Base-by-base conservation (phyloP, 768 basidiomycete genomes). In the Lyophyllum atratum region DNA sequence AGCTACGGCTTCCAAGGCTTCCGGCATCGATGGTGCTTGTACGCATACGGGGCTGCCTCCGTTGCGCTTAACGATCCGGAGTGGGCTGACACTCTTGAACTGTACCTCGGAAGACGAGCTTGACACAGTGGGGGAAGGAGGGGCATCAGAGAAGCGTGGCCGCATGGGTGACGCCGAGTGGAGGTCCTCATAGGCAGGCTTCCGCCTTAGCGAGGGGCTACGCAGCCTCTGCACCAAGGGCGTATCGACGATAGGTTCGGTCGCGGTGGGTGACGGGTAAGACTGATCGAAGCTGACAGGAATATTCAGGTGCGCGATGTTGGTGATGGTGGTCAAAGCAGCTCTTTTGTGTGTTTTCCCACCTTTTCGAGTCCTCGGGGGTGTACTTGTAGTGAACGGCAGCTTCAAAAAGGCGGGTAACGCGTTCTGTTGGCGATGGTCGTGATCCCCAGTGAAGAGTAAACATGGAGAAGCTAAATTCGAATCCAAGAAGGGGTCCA, bases 61-160 rank as follows among this genome's bases (percentile, higher is more conserved):
- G 17, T 49, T 56, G 22, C 63, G 61, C 43, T 66, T 64, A 43
- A 59, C 58, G 31, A 66, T 64, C 17, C 59, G 56, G n/a, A 66
- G 61, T 2, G 65, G 63, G 17, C 49, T 55, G 14, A 58, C 52
- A 12, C 50, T 42, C 4, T 52, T 49, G 28, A 51, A 34, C 1
- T n/a, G 40, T 25, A 29, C 48, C 19, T 34, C 50, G 52, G 29
- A 52, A 37, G 58, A 42, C 11, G 58, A 57, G 25, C 22, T 49
- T 34, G 39, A 43, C 14, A 57, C 46, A 12, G 53, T 14, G 19
- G 52, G 40, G 11, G 58, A 60, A 7, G 51, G 47, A 26, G 24
- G 29, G 42, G 22, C 26, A 45, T 37, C 54, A 17, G 26, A 37
- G 8, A 52, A 53, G n/a, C 46, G 55, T 17, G 43, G 24, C 43